Percentiles rank a stretch among this genome's conserved stretches.
These are phyloP conservation scores for Leersia perrieri DNA, from an alignment of 176 grass and related monocot genomes.

Conservation along the genomic window DNA sequence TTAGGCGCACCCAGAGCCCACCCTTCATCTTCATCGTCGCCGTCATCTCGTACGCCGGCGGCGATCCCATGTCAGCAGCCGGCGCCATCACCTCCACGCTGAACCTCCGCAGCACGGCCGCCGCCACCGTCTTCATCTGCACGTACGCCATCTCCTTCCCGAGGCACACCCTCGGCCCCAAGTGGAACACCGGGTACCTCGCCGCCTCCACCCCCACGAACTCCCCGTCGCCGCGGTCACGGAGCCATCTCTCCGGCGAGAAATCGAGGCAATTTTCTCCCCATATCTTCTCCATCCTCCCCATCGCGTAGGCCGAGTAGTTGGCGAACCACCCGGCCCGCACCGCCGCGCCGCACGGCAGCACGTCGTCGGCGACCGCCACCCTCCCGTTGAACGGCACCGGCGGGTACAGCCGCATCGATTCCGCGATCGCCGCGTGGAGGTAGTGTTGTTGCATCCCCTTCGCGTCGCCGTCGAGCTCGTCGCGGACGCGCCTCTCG, in stretches of 20 bases:
- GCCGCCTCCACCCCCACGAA: conserved; percentile 41
- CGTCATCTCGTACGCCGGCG: neutral
- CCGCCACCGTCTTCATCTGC: conserved; percentile 65
- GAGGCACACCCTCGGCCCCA: conserved; percentile 55
- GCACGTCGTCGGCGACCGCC: conserved; percentile 44
- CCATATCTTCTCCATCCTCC: conserved; percentile 55
- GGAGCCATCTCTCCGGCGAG: conserved; percentile 65
- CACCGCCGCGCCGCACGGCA: conserved; percentile 57
- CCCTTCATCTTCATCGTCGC: neutral
- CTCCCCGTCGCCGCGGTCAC: conserved; percentile 29
- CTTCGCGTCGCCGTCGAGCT: conserved; percentile 14
- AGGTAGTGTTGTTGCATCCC: conserved; percentile 65
- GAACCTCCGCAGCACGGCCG: neutral
- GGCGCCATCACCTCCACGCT: neutral
- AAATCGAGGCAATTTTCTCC: conserved; percentile 49
- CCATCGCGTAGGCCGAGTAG: conserved; percentile 72
- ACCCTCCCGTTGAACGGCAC: conserved; percentile 55
- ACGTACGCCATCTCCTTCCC: conserved; percentile 85
- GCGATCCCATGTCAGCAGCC: neutral
- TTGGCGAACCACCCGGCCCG: conserved; percentile 47
- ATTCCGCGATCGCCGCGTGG: conserved; percentile 61
- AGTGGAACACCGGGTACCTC: conserved; percentile 61
- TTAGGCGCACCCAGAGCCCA: neutral
- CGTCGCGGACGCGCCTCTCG: conserved; percentile 45
- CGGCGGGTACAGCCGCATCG: conserved; percentile 72